Base-by-base conservation (phyloP, 208 protist species). In the Leishmania mexicana region DNA sequence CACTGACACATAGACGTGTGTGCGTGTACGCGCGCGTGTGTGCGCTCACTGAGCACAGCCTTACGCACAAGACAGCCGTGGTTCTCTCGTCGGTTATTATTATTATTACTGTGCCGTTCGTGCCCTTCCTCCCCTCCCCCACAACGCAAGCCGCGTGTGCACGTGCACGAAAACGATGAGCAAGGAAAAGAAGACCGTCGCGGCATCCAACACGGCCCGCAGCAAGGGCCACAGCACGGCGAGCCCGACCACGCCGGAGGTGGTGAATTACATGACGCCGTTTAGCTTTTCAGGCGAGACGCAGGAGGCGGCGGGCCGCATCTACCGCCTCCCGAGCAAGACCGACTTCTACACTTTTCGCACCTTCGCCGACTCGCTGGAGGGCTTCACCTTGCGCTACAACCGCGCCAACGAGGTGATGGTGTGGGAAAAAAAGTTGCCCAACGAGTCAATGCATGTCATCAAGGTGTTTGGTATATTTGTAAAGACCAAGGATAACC, bases 391-490 rank as follows among this genome's bases (percentile, higher is more conserved):
- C 53, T 38, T 96, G 74, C 87, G 87, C 42, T 87, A 90, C 88
- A 87, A 83, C 83, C 65, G 77, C 40, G 28, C 76, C 5, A 84
- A 95, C 71, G 88, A 95, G 28, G 72, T 86, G 8, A 78, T 95
- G 42, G 87, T 91, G 31, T 97, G 95, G 95, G 91, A 90, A 58
- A 93, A 94, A 78, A 92, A 91, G 72, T 47, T 96, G 35, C 51
- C 76, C 1, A 85, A 89, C 24, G 93, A 97, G 81, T 73, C 90
- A 2, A 93, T 96, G 88, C 82, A 94, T 75, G 72, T 97, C 45
- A 90, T 98, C 58, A 97, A 96, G 81, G 92, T 95, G 31, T 96
- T 96, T 58, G 92, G 88, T 58, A 73, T 96, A 60, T 96, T 96
- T 80, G 80, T 53, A 7, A 87, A 81, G 31, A 91, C 83, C 0